phyloP scores from a whole-genome alignment of 108 stramenopile species.

The Cyclostephanos tholiformis region DNA sequence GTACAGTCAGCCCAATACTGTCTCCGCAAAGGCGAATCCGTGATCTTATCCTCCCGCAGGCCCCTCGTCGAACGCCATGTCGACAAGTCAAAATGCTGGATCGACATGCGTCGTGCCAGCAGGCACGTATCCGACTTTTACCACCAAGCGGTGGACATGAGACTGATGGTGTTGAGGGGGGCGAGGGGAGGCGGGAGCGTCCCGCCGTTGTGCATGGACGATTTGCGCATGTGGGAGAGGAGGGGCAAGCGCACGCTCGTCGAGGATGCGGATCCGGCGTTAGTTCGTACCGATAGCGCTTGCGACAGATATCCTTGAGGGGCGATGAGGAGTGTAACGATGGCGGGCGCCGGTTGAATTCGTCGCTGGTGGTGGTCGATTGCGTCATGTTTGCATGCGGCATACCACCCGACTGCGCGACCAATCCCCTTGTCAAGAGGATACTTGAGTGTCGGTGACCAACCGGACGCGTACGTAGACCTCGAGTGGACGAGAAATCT shows the following conservation, averaged over 20 bases:
- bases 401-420: slow-evolving; percentile 47
- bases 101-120: slow-evolving; percentile 55
- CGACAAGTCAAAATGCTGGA: too few species aligned
- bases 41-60: too few species aligned
- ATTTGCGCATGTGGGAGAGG: slow-evolving; percentile 38
- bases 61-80: too few species aligned
- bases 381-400: slow-evolving; percentile 66
- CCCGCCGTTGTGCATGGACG: slow-evolving; percentile 64
- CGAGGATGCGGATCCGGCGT: slow-evolving; percentile 14
- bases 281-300: neutral
- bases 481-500: slow-evolving; percentile 66
- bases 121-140: slow-evolving; percentile 65
- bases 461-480: slow-evolving; percentile 59
- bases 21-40: too few species aligned
- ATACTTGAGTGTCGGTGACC: slow-evolving; percentile 46
- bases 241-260: slow-evolving; percentile 28
- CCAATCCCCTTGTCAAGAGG: slow-evolving; percentile 32
- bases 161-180: slow-evolving; percentile 33
- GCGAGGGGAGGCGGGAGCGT: slow-evolving; percentile 69
- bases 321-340: too few species aligned
- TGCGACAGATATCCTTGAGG: too few species aligned
- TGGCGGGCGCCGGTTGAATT: too few species aligned
- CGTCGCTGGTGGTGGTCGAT: slow-evolving; percentile 33
- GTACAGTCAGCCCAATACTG: too few species aligned
- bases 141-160: slow-evolving; percentile 41